phyloP scores from a whole-genome alignment of 1,284 basidiomycete species.

The Sporisorium exsertum region DNA sequence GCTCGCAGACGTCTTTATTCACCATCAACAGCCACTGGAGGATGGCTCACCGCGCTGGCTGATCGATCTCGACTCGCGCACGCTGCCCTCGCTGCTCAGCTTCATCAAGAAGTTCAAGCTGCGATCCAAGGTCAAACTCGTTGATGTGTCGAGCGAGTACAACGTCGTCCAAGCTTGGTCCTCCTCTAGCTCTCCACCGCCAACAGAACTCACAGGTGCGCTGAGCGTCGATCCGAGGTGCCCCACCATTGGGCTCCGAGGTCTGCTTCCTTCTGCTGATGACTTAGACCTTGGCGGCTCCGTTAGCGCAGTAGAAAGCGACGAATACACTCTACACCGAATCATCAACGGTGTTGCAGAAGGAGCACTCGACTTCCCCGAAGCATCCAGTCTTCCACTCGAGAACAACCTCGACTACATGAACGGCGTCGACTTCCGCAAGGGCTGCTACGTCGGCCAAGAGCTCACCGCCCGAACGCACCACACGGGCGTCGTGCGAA shows the following conservation, averaged over 20 bases:
- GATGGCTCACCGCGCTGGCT: slow-evolving; percentile 73
- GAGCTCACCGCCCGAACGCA: slow-evolving; percentile 96
- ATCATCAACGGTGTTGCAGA: slow-evolving; percentile 88
- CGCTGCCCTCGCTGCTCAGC: slow-evolving; percentile 73
- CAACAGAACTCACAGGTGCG: slow-evolving; percentile 1
- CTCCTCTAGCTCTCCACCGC: neutral
- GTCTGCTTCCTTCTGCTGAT: slow-evolving; percentile 15
- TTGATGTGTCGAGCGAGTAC: slow-evolving; percentile 79
- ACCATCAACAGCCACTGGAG: slow-evolving; percentile 69
- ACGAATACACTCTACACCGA: slow-evolving; percentile 80
- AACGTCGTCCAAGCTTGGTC: slow-evolving; percentile 85
- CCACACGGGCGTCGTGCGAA: slow-evolving; percentile 90
- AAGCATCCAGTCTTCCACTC: slow-evolving; percentile 85
- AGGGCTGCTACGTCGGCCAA: slow-evolving; percentile 98
- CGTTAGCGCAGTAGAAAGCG: neutral
- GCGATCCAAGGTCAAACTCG: slow-evolving; percentile 85
- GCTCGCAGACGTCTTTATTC: slow-evolving; percentile 87
- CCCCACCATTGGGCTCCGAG: slow-evolving; percentile 57
- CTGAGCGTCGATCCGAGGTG: slow-evolving; percentile 46
- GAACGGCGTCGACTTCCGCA: slow-evolving; percentile 94
- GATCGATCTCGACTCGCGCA: slow-evolving; percentile 79
- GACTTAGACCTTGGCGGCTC: neutral
- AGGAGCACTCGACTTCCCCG: slow-evolving; percentile 81
- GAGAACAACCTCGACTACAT: slow-evolving; percentile 94
- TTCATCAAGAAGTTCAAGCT: slow-evolving; percentile 87